Evolutionary conservation across 1,284 basidiomycete genomes (phyloP), one percentile per base, ranked within the genome.

Genomic region (Gastroboletus turbinatus): DNA sequence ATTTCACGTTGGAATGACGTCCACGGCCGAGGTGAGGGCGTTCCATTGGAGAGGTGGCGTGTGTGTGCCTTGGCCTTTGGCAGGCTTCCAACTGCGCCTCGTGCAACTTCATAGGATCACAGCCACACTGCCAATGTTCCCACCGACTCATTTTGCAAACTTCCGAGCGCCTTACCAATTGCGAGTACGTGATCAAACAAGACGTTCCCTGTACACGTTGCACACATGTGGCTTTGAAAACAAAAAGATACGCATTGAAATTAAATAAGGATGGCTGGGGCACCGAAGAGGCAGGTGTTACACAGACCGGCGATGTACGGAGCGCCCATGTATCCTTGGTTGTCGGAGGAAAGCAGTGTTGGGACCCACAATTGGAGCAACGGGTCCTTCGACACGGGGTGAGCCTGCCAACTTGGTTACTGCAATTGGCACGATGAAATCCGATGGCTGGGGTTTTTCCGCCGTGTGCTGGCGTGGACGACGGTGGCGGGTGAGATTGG

Each of bases 31-130:
- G 27, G 43, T 3, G 39, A 27, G 23, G 36, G 40, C 19, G 27
- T 50, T 35, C 30, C 36, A 30, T 36, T 19, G 33, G 59, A 48
- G 43, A 33, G 43, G 54, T 67, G 67, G 66, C 55, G 61, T 44
- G 59, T 60, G 61, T 44, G 59, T 60, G 9, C 60, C 61, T 64
- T 67, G 59, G 59, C 56, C 0, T 32, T 52, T 69, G 68, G 65
- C 64, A 53, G 36, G 53, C 48, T 55, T 50, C 68, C 57, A 58
- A 45, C 32, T 25, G 47, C 10, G 60, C 63, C 57, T 60, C 67
- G 39, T 68, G 66, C 4, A 10, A 17, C 16, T 61, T 65, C 55
- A 51, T 70, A 69, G 60, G 55, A 21, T 53, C 43, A 70, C 66
- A 61, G 69, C 67, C 69, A 63, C 61, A 21, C 5, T 29, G 9